phyloP scores from a whole-genome alignment of 805 yeast species.

The Groenewaldozyma salmanticensis region DNA sequence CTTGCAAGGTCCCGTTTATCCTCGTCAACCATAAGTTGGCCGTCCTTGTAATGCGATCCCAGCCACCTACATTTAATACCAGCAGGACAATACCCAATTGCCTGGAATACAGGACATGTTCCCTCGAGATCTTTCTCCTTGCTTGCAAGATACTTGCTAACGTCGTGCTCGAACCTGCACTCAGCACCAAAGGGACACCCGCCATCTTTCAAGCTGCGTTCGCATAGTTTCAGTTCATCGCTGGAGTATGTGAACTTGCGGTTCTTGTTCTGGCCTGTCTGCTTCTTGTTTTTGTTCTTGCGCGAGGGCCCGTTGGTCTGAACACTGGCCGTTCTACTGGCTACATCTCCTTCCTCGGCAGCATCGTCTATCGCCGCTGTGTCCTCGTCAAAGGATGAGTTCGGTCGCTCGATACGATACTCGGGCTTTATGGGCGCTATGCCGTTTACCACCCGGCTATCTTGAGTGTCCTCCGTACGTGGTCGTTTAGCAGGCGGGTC shows the following conservation, averaged over 20 bases:
- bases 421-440: slow-evolving; percentile 72
- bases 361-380: slow-evolving; percentile 13
- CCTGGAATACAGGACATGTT: slow-evolving; percentile 70
- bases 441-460: slow-evolving; percentile 42
- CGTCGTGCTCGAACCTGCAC: slow-evolving; percentile 73
- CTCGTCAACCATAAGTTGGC: slow-evolving; percentile 35
- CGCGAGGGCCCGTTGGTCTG: slow-evolving; percentile 40
- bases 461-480: background rate
- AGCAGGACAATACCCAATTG: slow-evolving; percentile 83
- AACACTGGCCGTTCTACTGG: slow-evolving; percentile 31
- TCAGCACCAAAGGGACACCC: slow-evolving; percentile 50
- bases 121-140: slow-evolving; percentile 72
- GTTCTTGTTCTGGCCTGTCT: slow-evolving; percentile 75
- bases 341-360: slow-evolving; percentile 19
- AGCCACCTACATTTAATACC: slow-evolving; percentile 93
- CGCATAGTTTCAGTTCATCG: slow-evolving; percentile 59
- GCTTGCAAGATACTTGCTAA: slow-evolving; percentile 48
- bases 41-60: slow-evolving; percentile 48
- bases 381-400: slow-evolving; percentile 9
- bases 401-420: slow-evolving; percentile 29
- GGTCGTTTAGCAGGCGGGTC: background rate
- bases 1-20: slow-evolving; percentile 30
- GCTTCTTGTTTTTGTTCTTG: slow-evolving; percentile 38
- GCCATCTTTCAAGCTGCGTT: slow-evolving; percentile 34
- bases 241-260: slow-evolving; percentile 63